Conservation (phyloP, 2,329 filamentous ascomycete genomes). For the Ilyonectria destructans region DNA sequence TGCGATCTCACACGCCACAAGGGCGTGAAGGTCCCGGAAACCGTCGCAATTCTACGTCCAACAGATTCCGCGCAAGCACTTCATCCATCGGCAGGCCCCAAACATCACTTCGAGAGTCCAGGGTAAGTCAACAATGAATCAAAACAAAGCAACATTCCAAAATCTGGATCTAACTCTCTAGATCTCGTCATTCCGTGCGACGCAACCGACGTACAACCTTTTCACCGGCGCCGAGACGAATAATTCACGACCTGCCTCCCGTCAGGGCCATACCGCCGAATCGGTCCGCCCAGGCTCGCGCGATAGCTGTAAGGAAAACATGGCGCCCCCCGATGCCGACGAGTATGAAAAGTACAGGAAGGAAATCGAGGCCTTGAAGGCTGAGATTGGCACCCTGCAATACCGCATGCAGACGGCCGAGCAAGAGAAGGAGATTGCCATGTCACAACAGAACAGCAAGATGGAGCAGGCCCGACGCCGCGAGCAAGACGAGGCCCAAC, state of each 20-base stretch:
- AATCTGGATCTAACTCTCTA: slow-evolving; percentile 44
- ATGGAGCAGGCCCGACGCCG: slow-evolving; percentile 84
- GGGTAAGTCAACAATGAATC: slow-evolving; percentile 55
- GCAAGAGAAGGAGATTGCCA: slow-evolving; percentile 87
- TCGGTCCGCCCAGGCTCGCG: slow-evolving; percentile 66
- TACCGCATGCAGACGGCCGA: slow-evolving; percentile 92
- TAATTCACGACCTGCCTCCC: slow-evolving; percentile 56
- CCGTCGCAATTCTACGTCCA: slow-evolving; percentile 51
- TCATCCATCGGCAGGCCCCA: slow-evolving; percentile 57
- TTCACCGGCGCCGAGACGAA: slow-evolving; percentile 68
- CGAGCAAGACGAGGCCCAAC: slow-evolving; percentile 88
- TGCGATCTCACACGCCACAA: slow-evolving; percentile 55
- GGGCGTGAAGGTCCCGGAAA: slow-evolving; percentile 52
- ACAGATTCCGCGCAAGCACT: slow-evolving; percentile 55
- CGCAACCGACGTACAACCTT: slow-evolving; percentile 73
- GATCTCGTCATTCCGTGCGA: slow-evolving; percentile 66
- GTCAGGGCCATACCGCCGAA: slow-evolving; percentile 59
- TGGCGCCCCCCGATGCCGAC: slow-evolving; percentile 72
- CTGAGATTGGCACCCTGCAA: slow-evolving; percentile 88
- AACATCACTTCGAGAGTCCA: slow-evolving; percentile 56
- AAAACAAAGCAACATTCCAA: slow-evolving; percentile 40
- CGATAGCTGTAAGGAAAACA: slow-evolving; percentile 74
- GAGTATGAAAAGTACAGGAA: slow-evolving; percentile 72
- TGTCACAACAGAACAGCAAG: slow-evolving; percentile 86
- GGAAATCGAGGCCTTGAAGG: slow-evolving; percentile 84